Base-by-base conservation (phyloP, 2,329 filamentous ascomycete genomes). In the Colletotrichum tamarilloi region DNA sequence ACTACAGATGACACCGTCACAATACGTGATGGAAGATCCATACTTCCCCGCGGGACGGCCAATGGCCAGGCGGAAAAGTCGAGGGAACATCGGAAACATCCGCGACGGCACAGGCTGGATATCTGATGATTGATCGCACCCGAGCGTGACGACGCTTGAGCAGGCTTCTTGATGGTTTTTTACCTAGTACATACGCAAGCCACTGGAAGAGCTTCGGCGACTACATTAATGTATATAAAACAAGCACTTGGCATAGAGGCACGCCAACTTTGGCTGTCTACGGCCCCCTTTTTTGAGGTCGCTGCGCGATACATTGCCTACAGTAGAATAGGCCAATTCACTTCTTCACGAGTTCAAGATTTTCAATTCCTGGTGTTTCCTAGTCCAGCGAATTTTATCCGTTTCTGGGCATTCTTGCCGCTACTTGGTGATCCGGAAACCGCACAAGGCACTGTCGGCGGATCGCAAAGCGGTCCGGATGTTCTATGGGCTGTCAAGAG, bases 41-140 rank as follows among this genome's bases (percentile, higher is more conserved):
- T 71, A 73, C 5, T 71, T 73, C 28, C 71, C 71, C 14, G 67
- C 67, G 12, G 71, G 71, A 30, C 22, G 60, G 46, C 70, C 67
- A 14, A 70, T 70, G 55, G 70, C 60, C 14, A 30, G 67, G 22
- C 32, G 49, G 30, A 71, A 71, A 49, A 66, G 71, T 38, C 67
- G 49, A 55, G 55, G 38, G 28, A 24, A 62, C 7, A 62, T 73
- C 2, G 55, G 38, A 19, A 24, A 52, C 11, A 62, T 73, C 5
- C 60, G 26, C 14, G 28, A 71, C 3, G 67, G 71, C 19, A 73
- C 71, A 5, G 56, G 71, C 8, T 73, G 71, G 67, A 70, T 73
- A 42, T 62, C 56, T 4, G 56, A 72, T 24, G 58, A 73, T 28
- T 73, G 28, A 71, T 8, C 26, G 2, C 32, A 22, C 19, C 28